Evolutionary conservation across 805 yeast species (phyloP).

Genomic region (Suhomyces faveliae): DNA sequence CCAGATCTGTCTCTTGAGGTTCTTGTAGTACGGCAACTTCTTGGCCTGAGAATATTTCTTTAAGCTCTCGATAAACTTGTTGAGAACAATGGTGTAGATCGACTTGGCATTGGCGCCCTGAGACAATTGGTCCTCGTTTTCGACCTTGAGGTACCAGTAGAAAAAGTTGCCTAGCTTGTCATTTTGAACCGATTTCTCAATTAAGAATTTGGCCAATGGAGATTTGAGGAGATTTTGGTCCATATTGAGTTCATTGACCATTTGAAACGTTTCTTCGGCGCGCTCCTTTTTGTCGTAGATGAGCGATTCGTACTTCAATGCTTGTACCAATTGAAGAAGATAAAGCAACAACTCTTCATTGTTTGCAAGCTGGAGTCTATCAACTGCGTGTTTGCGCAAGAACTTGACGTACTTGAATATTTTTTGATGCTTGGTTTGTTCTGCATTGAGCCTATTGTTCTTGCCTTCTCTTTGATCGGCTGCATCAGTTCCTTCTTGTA

Average conservation of each 20-base stretch:
- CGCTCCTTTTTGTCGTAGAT: conserved; percentile 17
- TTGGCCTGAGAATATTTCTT: conserved; percentile 26
- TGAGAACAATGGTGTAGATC: conserved; percentile 35
- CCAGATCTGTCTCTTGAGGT: conserved; percentile 60
- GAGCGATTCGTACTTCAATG: conserved; percentile 71
- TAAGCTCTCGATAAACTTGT: conserved; percentile 41
- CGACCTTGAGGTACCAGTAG: conserved; percentile 91
- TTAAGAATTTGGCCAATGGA: conserved; percentile 71
- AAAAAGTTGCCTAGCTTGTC: conserved; percentile 73
- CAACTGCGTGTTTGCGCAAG: conserved; percentile 85
- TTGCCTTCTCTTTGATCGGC: conserved; percentile 5
- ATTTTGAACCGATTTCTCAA: conserved; percentile 66
- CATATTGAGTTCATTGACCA: conserved; percentile 17
- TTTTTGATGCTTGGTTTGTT: conserved; percentile 30
- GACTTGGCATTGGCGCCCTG: conserved; percentile 10
- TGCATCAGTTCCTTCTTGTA: background rate
- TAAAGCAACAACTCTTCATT: conserved; percentile 81
- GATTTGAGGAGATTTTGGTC: conserved; percentile 36
- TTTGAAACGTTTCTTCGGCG: conserved; percentile 15
- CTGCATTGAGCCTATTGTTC: conserved; percentile 14
- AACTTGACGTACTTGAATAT: conserved; percentile 46
- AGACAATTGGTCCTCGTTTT: conserved; percentile 60
- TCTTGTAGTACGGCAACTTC: conserved; percentile 34
- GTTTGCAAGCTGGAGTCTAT: conserved; percentile 70
- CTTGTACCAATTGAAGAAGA: conserved; percentile 86